Percentiles rank a stretch among this genome's conserved stretches.
Conservation (phyloP, 345 rosid species). For the Murraya paniculata region DNA sequence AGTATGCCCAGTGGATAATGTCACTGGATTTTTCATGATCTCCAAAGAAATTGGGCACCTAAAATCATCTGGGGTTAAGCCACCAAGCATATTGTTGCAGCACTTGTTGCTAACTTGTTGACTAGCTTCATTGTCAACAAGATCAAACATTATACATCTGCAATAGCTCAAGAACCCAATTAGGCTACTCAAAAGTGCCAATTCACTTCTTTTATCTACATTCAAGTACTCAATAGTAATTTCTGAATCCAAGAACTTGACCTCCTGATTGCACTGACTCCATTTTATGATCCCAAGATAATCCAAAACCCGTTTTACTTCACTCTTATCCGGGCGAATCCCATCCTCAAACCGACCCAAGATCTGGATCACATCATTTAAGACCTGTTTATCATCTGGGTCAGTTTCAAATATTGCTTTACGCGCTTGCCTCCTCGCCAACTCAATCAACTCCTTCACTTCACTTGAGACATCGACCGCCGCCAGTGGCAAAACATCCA, state of each 20-base stretch:
- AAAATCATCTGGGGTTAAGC: slow-evolving; percentile 56
- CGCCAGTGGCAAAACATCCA: slow-evolving; percentile 58
- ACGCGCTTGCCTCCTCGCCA: slow-evolving; percentile 49
- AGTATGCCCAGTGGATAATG: slow-evolving; percentile 61
- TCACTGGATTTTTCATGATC: slow-evolving; percentile 68
- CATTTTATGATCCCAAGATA: slow-evolving; percentile 52
- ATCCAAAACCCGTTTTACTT: slow-evolving; percentile 39
- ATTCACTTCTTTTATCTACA: slow-evolving; percentile 27
- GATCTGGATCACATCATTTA: slow-evolving; percentile 34
- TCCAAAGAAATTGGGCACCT: slow-evolving; percentile 76
- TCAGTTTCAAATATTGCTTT: slow-evolving; percentile 45
- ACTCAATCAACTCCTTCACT: slow-evolving; percentile 45
- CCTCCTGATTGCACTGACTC: slow-evolving; percentile 60
- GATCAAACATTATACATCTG: slow-evolving; percentile 54
- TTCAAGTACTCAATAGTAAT: slow-evolving; percentile 30
- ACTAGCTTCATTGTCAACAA: slow-evolving; percentile 27
- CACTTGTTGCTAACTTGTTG: slow-evolving; percentile 4
- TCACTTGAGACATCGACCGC: slow-evolving; percentile 44
- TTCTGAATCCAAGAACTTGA: slow-evolving; percentile 53
- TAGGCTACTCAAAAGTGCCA: slow-evolving; percentile 45
- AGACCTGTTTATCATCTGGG: slow-evolving; percentile 36
- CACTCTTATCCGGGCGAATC: slow-evolving; percentile 33
- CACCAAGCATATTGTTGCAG: slow-evolving; percentile 13
- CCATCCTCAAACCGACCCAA: slow-evolving; percentile 48
- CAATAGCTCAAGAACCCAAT: slow-evolving; percentile 55